Base-by-base conservation (phyloP, 2,329 filamentous ascomycete species). In the Alternaria longipes region DNA sequence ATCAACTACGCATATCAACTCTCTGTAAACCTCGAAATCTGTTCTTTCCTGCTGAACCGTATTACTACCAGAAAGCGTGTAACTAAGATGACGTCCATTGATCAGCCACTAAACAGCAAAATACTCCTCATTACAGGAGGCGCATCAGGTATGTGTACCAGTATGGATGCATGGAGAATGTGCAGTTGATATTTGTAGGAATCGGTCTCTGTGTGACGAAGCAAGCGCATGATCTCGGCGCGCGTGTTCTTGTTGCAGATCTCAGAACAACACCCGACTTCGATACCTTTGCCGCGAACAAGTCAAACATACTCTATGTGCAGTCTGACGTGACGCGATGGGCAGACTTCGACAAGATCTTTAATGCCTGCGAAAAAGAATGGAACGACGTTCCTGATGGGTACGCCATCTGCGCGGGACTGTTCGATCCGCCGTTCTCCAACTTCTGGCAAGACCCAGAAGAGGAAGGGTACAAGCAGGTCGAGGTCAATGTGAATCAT, bases 111-210 rank as follows among this genome's bases (percentile, higher is more conserved):
- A 5, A 67, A 73, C 16, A 66, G 63, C 53, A 77, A 74, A 49
- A 74, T 79, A 59, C 67, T 76, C 18, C 65, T 75, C 1, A 71
- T 79, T 52, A 79, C 76, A 0, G 76, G 77, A 20, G 77, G 74
- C 12, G 76, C 75, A 57, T 79, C 75, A 55, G 74, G 73, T 74
- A 60, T 2, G n/a, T 16, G 11, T 26, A 50, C 36, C 32, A 50
- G 26, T 8, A 12, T 18, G 16, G 16, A 45, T 34, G 8, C 4
- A 16, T 16, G 8, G 4, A 36, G 14, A 20, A 5, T 12, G 34
- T 22, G n/a, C 16, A 34, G 11, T 9, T 20, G 63, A 41, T 4
- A 41, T 56, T 34, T 18, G 8, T n/a, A 75, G 76, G 76, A 20
- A 78, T 79, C 44, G 74, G 75, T 20, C 67, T 79, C 32, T 56